phyloP scores from a whole-genome alignment of 73 alveolate species.

The Tetrahymena borealis region DNA sequence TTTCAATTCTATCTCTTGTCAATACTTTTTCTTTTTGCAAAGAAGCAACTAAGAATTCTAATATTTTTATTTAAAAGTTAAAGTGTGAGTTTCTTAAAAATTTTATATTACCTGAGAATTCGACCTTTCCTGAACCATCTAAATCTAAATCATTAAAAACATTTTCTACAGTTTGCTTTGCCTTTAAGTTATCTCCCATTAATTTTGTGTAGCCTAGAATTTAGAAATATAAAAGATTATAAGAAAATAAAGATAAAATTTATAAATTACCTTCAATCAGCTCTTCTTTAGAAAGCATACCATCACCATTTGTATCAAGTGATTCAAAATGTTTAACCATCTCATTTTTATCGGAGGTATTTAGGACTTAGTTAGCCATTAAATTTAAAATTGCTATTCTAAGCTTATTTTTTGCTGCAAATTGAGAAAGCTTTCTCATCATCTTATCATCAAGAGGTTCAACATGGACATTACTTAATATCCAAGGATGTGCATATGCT shows the following conservation, averaged over 20 bases:
- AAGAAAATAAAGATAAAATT: not conserved
- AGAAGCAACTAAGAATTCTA: not conserved
- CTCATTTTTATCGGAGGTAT: not conserved
- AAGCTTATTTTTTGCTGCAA: conserved; percentile 12
- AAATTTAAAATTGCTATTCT: conserved; percentile 19
- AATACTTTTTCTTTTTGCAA: not conserved
- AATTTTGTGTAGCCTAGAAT: not conserved
- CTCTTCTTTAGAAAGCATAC: not conserved
- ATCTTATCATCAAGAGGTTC: conserved; percentile 3
- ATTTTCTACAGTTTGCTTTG: not conserved
- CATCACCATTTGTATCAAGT: conserved; percentile 5
- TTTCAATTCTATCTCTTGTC: not conserved
- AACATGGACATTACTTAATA: conserved; percentile 12
- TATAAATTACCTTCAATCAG: not conserved
- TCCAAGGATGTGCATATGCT: conserved; percentile 65
- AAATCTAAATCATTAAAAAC: not conserved
- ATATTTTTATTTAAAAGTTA: not conserved
- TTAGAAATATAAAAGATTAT: too few species aligned
- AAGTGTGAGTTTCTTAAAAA: not conserved
- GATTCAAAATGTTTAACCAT: not conserved
- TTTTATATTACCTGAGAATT: not conserved
- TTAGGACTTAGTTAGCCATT: conserved; percentile 4
- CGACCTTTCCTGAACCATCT: not conserved
- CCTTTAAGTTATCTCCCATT: not conserved
- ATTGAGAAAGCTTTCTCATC: not conserved